Percentiles rank a stretch among this genome's conserved stretches.
These are phyloP conservation scores for Penicillium oxalicum DNA, from an alignment of 2,329 filamentous ascomycete species.

Conservation along the genomic window DNA sequence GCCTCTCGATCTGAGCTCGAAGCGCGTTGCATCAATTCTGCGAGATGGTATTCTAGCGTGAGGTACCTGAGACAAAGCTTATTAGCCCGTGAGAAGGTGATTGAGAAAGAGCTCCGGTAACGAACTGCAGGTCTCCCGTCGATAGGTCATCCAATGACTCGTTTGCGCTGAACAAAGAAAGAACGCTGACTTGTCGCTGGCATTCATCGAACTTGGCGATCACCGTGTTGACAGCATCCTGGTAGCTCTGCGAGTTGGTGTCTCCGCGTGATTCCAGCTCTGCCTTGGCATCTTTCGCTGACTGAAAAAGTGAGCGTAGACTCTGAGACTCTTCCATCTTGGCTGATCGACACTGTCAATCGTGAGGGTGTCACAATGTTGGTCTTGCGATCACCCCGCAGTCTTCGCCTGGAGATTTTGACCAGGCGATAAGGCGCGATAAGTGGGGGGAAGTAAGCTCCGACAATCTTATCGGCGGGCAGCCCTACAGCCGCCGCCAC, in stretches of 20 bases:
- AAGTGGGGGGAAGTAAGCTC: slow-evolving; percentile 4
- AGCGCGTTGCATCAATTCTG: slow-evolving; percentile 66
- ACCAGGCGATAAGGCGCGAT: slow-evolving; percentile 15
- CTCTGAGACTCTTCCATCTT: slow-evolving; percentile 46
- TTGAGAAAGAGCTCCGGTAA: background rate
- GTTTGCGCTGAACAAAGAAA: slow-evolving; percentile 85
- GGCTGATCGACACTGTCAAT: background rate
- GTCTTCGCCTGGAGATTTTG: slow-evolving; percentile 19
- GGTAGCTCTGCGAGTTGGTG: slow-evolving; percentile 60
- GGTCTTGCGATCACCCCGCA: slow-evolving; percentile 13
- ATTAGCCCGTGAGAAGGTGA: slow-evolving; percentile 16
- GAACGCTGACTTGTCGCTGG: slow-evolving; percentile 59
- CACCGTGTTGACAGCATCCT: slow-evolving; percentile 59
- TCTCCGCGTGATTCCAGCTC: slow-evolving; percentile 59
- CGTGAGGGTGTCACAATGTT: background rate
- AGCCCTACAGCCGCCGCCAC: background rate
- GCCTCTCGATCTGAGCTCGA: slow-evolving; percentile 59
- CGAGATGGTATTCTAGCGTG: slow-evolving; percentile 68
- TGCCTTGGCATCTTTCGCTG: slow-evolving; percentile 51
- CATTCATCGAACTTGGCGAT: slow-evolving; percentile 70
- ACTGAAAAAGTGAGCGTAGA: slow-evolving; percentile 50
- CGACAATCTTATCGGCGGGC: slow-evolving; percentile 8
- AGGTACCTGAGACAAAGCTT: slow-evolving; percentile 53
- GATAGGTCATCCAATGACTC: slow-evolving; percentile 81
- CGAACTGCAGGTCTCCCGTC: slow-evolving; percentile 72